A percentile compares a stretch with the other conserved stretches of the same genome.
These are phyloP conservation scores for Phyllosticta capitalensis DNA, from an alignment of 2,329 filamentous ascomycete species.

Conservation along the genomic window DNA sequence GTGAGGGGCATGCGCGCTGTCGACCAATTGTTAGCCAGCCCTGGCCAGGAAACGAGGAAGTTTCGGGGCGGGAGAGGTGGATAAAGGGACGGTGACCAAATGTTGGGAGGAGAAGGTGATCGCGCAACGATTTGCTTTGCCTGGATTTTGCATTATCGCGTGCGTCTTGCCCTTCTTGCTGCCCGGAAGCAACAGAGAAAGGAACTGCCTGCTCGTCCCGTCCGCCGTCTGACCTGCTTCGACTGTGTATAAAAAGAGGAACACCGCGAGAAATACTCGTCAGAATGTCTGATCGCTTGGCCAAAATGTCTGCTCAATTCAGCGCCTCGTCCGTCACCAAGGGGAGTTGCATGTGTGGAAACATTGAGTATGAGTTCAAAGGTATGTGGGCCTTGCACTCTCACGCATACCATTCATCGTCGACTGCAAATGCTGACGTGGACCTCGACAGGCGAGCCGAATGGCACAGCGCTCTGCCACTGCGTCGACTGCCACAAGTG, in stretches of 20 bases:
- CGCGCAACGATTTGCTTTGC: background rate
- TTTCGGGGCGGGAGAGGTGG: background rate
- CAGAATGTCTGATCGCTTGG: background rate
- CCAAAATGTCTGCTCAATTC: constrained; percentile 1
- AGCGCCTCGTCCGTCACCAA: constrained; percentile 15
- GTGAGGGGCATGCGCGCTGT: background rate
- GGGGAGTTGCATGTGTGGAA: constrained; percentile 22
- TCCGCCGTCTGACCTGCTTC: background rate
- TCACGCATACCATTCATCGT: background rate
- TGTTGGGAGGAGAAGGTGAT: background rate
- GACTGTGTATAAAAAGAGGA: background rate
- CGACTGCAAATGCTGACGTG: too few species aligned
- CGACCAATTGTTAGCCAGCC: background rate
- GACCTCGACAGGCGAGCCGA: constrained; percentile 36
- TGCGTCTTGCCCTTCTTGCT: background rate
- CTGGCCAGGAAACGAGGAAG: background rate
- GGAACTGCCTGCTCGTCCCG: background rate
- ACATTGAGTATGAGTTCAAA: constrained; percentile 21
- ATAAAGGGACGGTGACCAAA: background rate
- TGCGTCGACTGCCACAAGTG: constrained; percentile 47
- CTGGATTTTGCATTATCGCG: background rate
- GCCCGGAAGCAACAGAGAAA: background rate
- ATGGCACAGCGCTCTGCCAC: constrained; percentile 41
- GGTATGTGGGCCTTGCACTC: constrained; percentile 11
- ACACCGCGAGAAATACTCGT: background rate